These are phyloP conservation scores for Ceratobasidium sp. DNA, from an alignment of 1,284 basidiomycete species.

Conservation along the genomic window DNA sequence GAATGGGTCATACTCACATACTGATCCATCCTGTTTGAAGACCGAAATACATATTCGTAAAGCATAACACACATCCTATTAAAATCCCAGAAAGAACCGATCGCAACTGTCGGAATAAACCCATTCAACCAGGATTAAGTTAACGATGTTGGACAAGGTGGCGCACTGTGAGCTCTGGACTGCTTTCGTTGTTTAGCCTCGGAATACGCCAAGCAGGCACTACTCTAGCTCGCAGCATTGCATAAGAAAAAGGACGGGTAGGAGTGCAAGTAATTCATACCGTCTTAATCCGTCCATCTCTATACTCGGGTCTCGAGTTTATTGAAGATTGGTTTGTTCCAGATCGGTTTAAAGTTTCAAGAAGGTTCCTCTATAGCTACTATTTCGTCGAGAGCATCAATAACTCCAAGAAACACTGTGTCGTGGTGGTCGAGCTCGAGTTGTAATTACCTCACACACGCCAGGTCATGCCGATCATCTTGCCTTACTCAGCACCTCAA, in stretches of 20 bases:
- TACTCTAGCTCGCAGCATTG: neutral
- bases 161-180: conserved; percentile 33
- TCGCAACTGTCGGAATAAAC: conserved; percentile 49
- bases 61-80: conserved; percentile 76
- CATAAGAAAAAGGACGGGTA: neutral
- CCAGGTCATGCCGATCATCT: conserved; percentile 3
- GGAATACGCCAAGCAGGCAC: neutral
- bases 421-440: neutral
- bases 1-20: conserved; percentile 58
- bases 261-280: neutral
- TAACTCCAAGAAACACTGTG: neutral
- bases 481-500: conserved; percentile 27
- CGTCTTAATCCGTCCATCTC: neutral
- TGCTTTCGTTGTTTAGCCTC: neutral
- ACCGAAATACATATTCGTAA: conserved; percentile 79
- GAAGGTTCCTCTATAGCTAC: neutral
- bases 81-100: conserved; percentile 65
- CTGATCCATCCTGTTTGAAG: conserved; percentile 80
- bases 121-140: neutral
- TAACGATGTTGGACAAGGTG: neutral
- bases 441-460: neutral
- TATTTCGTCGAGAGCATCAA: neutral
- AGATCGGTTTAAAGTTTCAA: too few relatives aligned
- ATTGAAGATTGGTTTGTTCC: too few relatives aligned
- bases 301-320: too few relatives aligned